Percentiles rank a stretch among this genome's conserved stretches.
Conservation (phyloP, 108 stramenopile genomes). For the Ochromonas danica region DNA sequence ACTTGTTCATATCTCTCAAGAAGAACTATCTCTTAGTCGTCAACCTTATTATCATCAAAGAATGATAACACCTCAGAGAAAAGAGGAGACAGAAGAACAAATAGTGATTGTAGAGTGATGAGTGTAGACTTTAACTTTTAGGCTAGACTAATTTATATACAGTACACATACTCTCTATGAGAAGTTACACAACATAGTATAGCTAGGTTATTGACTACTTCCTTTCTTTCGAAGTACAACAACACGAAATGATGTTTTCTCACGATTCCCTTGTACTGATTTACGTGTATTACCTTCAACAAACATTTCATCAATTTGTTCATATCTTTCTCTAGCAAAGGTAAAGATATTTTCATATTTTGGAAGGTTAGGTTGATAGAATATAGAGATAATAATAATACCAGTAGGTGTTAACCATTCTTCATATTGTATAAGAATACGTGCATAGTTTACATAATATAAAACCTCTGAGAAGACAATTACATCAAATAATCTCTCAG, state of each 20-base stretch:
- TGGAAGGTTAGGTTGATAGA: neutral
- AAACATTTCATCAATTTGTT: constrained; percentile 4
- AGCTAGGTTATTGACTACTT: neutral
- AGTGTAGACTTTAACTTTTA: no score
- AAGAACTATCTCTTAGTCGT: no score
- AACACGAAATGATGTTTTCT: neutral
- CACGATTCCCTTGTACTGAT: neutral
- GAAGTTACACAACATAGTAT: neutral
- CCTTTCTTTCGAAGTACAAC: neutral
- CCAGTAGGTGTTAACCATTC: neutral
- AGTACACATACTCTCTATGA: no score
- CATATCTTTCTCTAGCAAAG: neutral
- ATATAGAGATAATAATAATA: constrained; percentile 1
- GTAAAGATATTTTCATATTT: neutral
- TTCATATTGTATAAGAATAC: neutral
- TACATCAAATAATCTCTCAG: neutral
- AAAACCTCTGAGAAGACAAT: constrained; percentile 3
- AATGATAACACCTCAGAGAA: no score
- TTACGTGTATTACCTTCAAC: neutral
- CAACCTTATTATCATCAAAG: no score
- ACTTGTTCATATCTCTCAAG: no score
- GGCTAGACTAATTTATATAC: no score
- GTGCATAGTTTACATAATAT: neutral
- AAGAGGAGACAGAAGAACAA: no score
- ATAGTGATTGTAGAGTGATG: no score